phyloP scores from a whole-genome alignment of 2,329 filamentous ascomycete species.

The Aspergillus cejpii region DNA sequence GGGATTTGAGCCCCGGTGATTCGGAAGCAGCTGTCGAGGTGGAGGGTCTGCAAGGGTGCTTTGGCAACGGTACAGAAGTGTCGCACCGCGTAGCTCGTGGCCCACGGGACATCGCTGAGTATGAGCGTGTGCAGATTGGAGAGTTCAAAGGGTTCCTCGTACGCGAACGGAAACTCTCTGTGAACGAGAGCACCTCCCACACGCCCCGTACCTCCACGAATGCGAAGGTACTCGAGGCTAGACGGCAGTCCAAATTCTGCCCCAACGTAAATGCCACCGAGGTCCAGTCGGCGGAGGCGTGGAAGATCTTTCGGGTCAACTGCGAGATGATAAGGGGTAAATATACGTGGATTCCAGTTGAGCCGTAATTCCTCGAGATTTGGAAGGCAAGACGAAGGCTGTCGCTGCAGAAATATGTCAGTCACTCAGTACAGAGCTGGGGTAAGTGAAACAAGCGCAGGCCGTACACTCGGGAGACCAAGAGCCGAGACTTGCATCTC shows the following conservation, averaged over 20 bases:
- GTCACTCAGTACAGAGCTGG: neutral
- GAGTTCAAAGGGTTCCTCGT: constrained; percentile 11
- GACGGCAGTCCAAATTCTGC: constrained; percentile 21
- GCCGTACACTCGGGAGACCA: constrained; percentile 13
- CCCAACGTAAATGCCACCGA: constrained; percentile 22
- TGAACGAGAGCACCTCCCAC: constrained; percentile 2
- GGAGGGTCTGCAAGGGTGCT: constrained; percentile 21
- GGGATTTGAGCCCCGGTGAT: constrained; percentile 13
- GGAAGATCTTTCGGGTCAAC: constrained; percentile 15
- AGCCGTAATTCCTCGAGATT: constrained; percentile 32
- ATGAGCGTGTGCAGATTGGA: constrained; percentile 26
- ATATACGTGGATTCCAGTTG: constrained; percentile 21
- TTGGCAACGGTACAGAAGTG: constrained; percentile 17
- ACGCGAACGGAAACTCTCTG: constrained; percentile 10
- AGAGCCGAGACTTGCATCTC: constrained; percentile 13
- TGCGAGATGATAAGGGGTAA: constrained; percentile 13
- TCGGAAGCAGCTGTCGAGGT: constrained; percentile 25
- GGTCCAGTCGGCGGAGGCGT: constrained; percentile 24
- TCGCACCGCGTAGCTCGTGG: constrained; percentile 10
- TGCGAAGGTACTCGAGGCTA: constrained; percentile 26
- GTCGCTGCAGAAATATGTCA: constrained; percentile 8
- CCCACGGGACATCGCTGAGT: constrained; percentile 25
- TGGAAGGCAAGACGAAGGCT: constrained; percentile 15
- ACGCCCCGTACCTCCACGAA: constrained; percentile 18
- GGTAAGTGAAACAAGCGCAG: constrained; percentile 1